Conservation (phyloP, 225 moss, liverwort and hornwort species). For the Sphagnum contortum region DNA sequence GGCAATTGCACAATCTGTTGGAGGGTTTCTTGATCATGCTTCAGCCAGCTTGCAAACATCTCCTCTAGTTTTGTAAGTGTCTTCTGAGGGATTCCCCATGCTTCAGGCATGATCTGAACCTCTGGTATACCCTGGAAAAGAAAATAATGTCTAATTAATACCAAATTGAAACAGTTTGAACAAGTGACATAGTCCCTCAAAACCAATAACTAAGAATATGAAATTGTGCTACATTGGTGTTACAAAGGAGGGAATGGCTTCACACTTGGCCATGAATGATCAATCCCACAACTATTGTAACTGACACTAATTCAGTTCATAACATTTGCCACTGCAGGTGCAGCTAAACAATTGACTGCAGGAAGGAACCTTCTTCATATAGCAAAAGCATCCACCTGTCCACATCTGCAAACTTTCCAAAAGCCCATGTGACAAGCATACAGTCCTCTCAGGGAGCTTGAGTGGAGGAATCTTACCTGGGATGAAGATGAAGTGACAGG, state of each 20-base stretch:
- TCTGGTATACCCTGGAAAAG: constrained; percentile 33
- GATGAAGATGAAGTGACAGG: constrained; percentile 44
- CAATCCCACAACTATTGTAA: no score
- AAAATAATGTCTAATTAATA: neutral
- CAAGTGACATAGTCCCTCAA: neutral
- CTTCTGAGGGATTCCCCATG: constrained; percentile 70
- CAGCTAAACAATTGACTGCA: no score
- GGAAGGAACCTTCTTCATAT: no score
- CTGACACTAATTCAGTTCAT: no score
- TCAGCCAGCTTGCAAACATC: constrained; percentile 75
- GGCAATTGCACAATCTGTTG: constrained; percentile 70
- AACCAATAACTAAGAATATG: no score
- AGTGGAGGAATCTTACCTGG: constrained; percentile 18
- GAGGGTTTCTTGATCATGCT: constrained; percentile 69
- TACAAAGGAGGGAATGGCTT: no score
- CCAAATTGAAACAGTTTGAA: constrained; percentile 12
- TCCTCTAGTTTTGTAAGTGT: constrained; percentile 70
- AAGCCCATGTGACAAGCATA: no score
- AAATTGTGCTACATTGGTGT: no score
- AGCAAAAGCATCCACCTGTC: no score
- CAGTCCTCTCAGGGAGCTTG: neutral
- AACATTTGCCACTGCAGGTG: no score
- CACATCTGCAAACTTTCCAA: no score
- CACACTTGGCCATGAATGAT: no score
- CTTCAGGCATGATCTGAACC: constrained; percentile 54